Evolutionary conservation across 108 stramenopile genomes (phyloP).

Genomic region (Cyclotella sp.): DNA sequence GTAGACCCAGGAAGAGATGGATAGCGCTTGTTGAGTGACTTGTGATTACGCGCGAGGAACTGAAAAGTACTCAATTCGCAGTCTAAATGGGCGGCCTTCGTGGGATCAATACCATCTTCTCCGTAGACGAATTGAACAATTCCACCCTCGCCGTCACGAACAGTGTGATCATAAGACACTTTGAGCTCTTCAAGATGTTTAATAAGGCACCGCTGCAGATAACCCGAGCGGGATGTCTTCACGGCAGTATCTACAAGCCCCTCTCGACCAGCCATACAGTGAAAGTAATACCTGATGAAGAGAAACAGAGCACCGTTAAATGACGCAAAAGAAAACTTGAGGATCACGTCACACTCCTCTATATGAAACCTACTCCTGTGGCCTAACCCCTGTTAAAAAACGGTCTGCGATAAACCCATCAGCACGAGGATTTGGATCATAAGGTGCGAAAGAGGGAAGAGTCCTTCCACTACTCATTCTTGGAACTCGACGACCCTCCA

Average conservation of each 20-base stretch:
- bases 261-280: conserved; percentile 99
- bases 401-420: conserved; percentile 99
- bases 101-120: conserved; percentile 98
- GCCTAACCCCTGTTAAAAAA: conserved; percentile 96
- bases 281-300: conserved; percentile 87
- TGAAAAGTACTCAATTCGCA: conserved; percentile 81
- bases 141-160: conserved; percentile 96
- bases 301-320: neutral
- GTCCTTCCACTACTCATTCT: conserved; percentile 96
- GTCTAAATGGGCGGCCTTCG: conserved; percentile 86
- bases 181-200: conserved; percentile 97
- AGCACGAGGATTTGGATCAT: conserved; percentile 96
- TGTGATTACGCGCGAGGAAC: conserved; percentile 90
- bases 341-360: neutral
- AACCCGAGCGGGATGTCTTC: conserved; percentile 98
- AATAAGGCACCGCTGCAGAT: conserved; percentile 98
- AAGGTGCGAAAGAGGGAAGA: conserved; percentile 96
- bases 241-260: conserved; percentile 97
- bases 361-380: conserved; percentile 81
- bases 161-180: conserved; percentile 97
- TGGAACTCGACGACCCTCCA: conserved; percentile 99
- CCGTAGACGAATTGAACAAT: conserved; percentile 99
- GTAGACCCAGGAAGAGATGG: conserved; percentile 62
- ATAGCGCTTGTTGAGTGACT: conserved; percentile 71
- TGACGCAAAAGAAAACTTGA: neutral